phyloP scores from a whole-genome alignment of 139 green algal genomes.

The Monoraphidium neglectum region DNA sequence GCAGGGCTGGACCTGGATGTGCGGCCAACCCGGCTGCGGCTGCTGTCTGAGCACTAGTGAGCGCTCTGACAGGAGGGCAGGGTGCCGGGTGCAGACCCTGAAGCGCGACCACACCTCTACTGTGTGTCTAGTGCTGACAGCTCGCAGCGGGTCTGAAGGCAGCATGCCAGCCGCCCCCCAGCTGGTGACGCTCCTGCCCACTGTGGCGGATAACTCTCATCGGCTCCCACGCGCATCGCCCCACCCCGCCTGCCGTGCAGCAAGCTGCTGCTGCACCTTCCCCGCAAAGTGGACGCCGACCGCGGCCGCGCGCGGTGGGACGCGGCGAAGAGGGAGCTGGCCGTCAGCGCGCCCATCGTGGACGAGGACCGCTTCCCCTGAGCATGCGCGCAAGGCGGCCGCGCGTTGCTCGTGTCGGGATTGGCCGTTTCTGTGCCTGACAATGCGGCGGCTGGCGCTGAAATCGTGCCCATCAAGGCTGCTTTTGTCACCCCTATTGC shows the following conservation, averaged over 20 bases:
- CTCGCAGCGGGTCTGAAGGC: slow-evolving; percentile 6
- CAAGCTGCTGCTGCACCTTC: slow-evolving; percentile 51
- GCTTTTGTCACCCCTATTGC: too few species aligned
- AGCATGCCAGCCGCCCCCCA: not conserved
- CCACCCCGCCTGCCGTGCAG: slow-evolving; percentile 30
- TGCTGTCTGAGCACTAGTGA: slow-evolving; percentile 54
- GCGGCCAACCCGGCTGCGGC: slow-evolving; percentile 47
- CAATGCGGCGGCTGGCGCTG: too few species aligned
- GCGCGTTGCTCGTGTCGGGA: too few species aligned
- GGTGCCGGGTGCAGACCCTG: not conserved
- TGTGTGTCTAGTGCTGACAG: not conserved
- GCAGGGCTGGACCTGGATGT: slow-evolving; percentile 64
- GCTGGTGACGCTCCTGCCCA: not conserved
- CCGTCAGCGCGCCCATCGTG: slow-evolving; percentile 34
- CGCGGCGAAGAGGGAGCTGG: not conserved
- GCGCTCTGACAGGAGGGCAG: not conserved
- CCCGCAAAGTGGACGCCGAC: slow-evolving; percentile 56
- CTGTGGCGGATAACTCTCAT: not conserved
- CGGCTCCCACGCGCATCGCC: not conserved
- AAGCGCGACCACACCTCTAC: not conserved
- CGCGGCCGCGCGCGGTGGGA: slow-evolving; percentile 66
- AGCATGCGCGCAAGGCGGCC: too few species aligned
- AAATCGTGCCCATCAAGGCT: too few species aligned
- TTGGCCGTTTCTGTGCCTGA: too few species aligned
- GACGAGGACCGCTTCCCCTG: slow-evolving; percentile 15